phyloP scores from a whole-genome alignment of 1,139 yeast genomes.

The Scheffersomyces stambukii region DNA sequence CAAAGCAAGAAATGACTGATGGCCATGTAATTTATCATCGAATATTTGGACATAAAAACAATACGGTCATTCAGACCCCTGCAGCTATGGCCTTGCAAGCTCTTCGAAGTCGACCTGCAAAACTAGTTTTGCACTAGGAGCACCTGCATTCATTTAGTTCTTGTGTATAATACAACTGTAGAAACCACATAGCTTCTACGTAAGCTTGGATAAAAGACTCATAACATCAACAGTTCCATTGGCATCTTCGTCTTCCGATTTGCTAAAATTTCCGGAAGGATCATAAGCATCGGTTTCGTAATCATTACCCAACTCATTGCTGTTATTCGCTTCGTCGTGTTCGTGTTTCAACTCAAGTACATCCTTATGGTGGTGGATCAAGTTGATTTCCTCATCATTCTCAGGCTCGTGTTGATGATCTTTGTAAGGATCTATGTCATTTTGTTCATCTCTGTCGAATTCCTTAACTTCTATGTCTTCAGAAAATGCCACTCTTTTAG shows the following conservation, averaged over 20 bases:
- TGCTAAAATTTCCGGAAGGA: constrained; percentile 10
- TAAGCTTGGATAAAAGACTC: constrained; percentile 33
- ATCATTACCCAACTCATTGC: constrained; percentile 17
- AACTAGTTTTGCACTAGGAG: too few relatives aligned
- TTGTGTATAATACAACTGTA: too few relatives aligned
- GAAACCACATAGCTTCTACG: too few relatives aligned
- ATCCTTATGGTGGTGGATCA: constrained; percentile 27
- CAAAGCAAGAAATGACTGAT: too few relatives aligned
- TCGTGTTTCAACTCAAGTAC: constrained; percentile 28
- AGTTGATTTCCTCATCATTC: constrained; percentile 13
- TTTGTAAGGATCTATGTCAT: constrained; percentile 19
- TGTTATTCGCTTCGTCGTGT: constrained; percentile 15
- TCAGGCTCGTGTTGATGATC: constrained; percentile 20
- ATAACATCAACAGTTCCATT: constrained; percentile 20
- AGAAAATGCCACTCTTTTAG: constrained; percentile 44
- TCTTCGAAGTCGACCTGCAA: too few relatives aligned
- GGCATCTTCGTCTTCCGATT: constrained; percentile 1
- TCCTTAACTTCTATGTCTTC: constrained; percentile 46
- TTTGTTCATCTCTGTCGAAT: constrained; percentile 34
- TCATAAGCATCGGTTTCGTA: constrained; percentile 10
- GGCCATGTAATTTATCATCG: too few relatives aligned
- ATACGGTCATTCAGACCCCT: too few relatives aligned
- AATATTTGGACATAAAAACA: too few relatives aligned
- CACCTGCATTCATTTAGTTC: too few relatives aligned
- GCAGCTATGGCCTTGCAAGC: too few relatives aligned